These are phyloP conservation scores for Fusarium anthophilum DNA, from an alignment of 2,329 filamentous ascomycete genomes.

Conservation along the genomic window DNA sequence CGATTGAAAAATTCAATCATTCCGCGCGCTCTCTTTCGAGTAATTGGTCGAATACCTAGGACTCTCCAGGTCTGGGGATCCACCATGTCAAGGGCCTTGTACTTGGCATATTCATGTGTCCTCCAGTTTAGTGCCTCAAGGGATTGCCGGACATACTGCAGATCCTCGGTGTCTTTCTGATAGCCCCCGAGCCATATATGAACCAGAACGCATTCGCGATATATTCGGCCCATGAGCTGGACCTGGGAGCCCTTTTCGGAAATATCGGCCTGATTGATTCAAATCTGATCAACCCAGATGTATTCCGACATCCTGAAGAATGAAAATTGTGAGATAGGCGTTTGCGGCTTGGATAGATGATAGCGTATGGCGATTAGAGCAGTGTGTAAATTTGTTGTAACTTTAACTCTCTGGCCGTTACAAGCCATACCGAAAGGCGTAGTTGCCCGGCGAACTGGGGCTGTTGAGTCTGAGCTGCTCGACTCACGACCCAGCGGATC, in stretches of 20 bases:
- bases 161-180: background rate
- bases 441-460: background rate
- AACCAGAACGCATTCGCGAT: background rate
- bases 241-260: background rate
- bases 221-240: background rate
- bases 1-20: too few relatives aligned
- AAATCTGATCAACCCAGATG: background rate
- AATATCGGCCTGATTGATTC: background rate
- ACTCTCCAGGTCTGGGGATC: too few relatives aligned
- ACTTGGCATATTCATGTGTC: fast-evolving
- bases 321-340: too few relatives aligned
- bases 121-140: too few relatives aligned
- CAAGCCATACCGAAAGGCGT: background rate
- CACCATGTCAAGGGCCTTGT: too few relatives aligned
- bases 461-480: background rate
- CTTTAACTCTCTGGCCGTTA: background rate
- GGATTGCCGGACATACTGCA: background rate
- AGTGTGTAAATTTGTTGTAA: background rate
- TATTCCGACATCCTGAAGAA: background rate
- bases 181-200: background rate
- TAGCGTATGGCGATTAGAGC: background rate
- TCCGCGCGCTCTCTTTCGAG: too few relatives aligned
- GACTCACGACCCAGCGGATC: background rate
- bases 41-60: fast-evolving
- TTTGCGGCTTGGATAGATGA: too few relatives aligned